Base-by-base conservation (phyloP, 768 basidiomycete species). In the Boletus vinaceobasis region DNA sequence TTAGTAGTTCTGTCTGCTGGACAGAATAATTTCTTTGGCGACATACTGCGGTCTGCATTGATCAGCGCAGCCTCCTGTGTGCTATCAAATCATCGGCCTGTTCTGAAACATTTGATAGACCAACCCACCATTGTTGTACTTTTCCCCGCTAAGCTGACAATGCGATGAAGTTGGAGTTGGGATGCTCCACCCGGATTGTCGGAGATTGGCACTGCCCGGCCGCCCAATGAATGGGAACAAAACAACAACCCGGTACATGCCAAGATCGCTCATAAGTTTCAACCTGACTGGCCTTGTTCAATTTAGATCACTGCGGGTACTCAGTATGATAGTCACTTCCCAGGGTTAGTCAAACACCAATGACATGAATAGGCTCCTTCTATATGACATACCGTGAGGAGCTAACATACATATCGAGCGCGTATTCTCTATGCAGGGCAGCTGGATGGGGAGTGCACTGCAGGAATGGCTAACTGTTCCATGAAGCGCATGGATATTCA, bases 231-330 rank as follows among this genome's bases (percentile, higher is more conserved):
- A 86, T 58, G 90, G 88, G 9, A 79, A 80, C 36, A 79, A 82
- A 2, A 85, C 88, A 26, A 71, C 84, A 45, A 72, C 86, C 29
- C 71, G 73, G 23, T 61, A 70, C 4, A 66, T 88, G 31, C 88
- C 90, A 4, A 67, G 71, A 11, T 65, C 74, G 0, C 72, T 88
- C 15, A 87, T 89, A 76, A 77, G 15, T 82, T 79, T 66, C 90
- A 87, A 61, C 90, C 90, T 1, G 90, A 92, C 65, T 92, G 90
- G 90, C 81, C 81, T 21, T 77, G n/a, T n/a, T n/a, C n/a, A n/a
- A n/a, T n/a, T n/a, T n/a, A n/a, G n/a, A n/a, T n/a, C n/a, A n/a
- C n/a, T n/a, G n/a, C n/a, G n/a, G n/a, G n/a, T n/a, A n/a, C n/a
- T n/a, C n/a, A n/a, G n/a, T n/a, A n/a, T n/a, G n/a, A n/a, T n/a